Evolutionary conservation across 2,329 filamentous ascomycete species (phyloP).

Genomic region (Venturia carpophila): DNA sequence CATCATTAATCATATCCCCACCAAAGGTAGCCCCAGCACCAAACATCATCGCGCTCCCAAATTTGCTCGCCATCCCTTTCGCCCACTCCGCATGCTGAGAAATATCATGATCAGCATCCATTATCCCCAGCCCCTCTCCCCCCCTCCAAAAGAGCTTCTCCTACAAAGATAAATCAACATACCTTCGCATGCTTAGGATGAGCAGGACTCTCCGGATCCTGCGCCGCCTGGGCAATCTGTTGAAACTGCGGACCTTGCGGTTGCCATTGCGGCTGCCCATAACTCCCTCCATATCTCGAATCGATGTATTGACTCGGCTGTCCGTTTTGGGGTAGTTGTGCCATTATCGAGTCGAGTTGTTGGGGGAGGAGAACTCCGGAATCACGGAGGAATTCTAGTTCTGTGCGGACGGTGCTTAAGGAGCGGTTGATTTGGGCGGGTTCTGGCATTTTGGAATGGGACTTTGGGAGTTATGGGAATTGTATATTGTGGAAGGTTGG

Average conservation of each 20-base stretch:
- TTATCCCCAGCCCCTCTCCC: neutral
- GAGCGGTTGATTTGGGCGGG: conserved; percentile 18
- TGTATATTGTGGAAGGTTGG: neutral
- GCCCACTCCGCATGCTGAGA: conserved; percentile 11
- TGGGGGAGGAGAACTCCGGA: conserved; percentile 25
- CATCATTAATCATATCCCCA: conserved; percentile 16
- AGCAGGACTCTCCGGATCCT: conserved; percentile 18
- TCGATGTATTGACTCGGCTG: conserved; percentile 1
- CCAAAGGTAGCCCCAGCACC: conserved; percentile 16
- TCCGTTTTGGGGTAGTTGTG: conserved; percentile 27
- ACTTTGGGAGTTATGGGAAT: neutral
- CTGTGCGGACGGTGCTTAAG: conserved; percentile 20
- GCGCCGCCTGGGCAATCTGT: conserved; percentile 11
- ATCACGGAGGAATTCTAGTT: conserved; percentile 28
- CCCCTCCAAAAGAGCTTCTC: neutral
- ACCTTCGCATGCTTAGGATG: conserved; percentile 18
- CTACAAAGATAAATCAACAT: neutral
- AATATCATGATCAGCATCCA: neutral
- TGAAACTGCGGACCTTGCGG: neutral
- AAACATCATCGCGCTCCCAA: conserved; percentile 15
- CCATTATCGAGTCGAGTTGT: conserved; percentile 29
- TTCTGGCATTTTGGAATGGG: neutral
- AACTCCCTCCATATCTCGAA: conserved; percentile 8
- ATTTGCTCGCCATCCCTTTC: conserved; percentile 13
- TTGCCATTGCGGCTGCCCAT: conserved; percentile 10